phyloP scores from a whole-genome alignment of 2,329 filamentous ascomycete species.

The Phyllosticta capitalensis region DNA sequence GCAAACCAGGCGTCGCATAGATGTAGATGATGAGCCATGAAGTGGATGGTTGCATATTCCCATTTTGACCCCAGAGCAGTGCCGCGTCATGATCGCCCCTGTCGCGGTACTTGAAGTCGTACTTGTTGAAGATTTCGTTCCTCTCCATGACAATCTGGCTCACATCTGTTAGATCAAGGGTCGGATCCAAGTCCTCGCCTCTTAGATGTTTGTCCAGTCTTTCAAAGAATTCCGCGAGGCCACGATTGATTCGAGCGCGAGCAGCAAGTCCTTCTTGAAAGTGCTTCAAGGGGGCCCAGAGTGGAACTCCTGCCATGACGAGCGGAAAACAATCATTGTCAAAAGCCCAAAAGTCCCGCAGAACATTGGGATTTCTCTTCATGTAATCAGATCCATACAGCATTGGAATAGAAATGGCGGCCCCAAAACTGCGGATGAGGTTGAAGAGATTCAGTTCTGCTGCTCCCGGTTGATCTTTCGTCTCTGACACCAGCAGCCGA shows the following conservation, averaged over 20 bases:
- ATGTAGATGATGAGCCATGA: slow-evolving; percentile 31
- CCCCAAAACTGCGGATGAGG: slow-evolving; percentile 11
- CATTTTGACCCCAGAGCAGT: slow-evolving; percentile 45
- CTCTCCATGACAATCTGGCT: slow-evolving; percentile 23
- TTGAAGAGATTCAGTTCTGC: slow-evolving; percentile 8
- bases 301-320: slow-evolving; percentile 39
- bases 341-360: slow-evolving; percentile 44
- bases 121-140: slow-evolving; percentile 22
- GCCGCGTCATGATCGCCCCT: slow-evolving; percentile 29
- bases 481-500: not conserved
- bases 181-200: slow-evolving; percentile 22
- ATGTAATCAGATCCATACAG: slow-evolving; percentile 40
- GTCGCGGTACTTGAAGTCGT: slow-evolving; percentile 17
- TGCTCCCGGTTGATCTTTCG: not conserved
- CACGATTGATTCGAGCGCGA: slow-evolving; percentile 18
- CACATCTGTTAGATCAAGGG: slow-evolving; percentile 24
- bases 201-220: slow-evolving; percentile 16
- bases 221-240: slow-evolving; percentile 22
- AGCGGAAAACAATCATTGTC: slow-evolving; percentile 43
- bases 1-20: slow-evolving; percentile 17
- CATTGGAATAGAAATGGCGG: slow-evolving; percentile 9
- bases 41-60: slow-evolving; percentile 38
- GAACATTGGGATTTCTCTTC: slow-evolving; percentile 41
- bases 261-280: slow-evolving; percentile 39
- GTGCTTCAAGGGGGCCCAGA: slow-evolving; percentile 41